phyloP scores from a whole-genome alignment of 164 flowering plant species.

The Protea cynaroides region DNA sequence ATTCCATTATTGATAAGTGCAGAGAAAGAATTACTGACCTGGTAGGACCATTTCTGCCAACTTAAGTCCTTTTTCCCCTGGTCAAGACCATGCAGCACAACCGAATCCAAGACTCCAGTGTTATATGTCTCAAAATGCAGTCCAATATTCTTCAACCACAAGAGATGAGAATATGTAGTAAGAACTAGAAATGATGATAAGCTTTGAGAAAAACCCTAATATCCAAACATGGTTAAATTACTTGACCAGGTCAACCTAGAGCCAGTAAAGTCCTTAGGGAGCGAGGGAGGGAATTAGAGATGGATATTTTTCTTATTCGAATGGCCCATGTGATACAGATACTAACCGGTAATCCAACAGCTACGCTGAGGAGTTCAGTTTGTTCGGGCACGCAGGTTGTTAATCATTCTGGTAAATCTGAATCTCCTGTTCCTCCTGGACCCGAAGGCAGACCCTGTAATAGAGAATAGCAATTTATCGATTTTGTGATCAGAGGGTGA shows the following conservation, averaged over 20 bases:
- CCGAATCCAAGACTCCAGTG: slow-evolving; percentile 79
- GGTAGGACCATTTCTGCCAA: slow-evolving; percentile 88
- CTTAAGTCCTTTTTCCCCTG: slow-evolving; percentile 65
- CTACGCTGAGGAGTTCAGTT: slow-evolving; percentile 81
- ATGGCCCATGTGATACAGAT: background rate
- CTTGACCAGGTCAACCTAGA: background rate
- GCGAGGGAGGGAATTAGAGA: background rate
- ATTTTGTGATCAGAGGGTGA: background rate
- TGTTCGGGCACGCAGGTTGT: slow-evolving; percentile 61
- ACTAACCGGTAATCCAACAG: slow-evolving; percentile 85
- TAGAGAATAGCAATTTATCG: background rate
- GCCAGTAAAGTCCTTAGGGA: background rate
- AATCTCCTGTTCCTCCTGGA: slow-evolving; percentile 55
- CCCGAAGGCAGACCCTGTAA: slow-evolving; percentile 81
- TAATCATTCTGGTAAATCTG: slow-evolving; percentile 52
- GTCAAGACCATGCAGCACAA: slow-evolving; percentile 61
- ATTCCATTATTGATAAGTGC: background rate
- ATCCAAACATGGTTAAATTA: background rate
- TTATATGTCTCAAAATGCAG: slow-evolving; percentile 73
- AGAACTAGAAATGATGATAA: background rate
- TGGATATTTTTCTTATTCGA: background rate
- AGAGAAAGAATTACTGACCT: slow-evolving; percentile 35
- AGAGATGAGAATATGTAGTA: slow-evolving; percentile 1
- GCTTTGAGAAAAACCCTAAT: no score
- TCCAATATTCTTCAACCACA: slow-evolving; percentile 64